Base-by-base conservation (phyloP, 2,329 filamentous ascomycete genomes). In the Trichophyton benhamiae region DNA sequence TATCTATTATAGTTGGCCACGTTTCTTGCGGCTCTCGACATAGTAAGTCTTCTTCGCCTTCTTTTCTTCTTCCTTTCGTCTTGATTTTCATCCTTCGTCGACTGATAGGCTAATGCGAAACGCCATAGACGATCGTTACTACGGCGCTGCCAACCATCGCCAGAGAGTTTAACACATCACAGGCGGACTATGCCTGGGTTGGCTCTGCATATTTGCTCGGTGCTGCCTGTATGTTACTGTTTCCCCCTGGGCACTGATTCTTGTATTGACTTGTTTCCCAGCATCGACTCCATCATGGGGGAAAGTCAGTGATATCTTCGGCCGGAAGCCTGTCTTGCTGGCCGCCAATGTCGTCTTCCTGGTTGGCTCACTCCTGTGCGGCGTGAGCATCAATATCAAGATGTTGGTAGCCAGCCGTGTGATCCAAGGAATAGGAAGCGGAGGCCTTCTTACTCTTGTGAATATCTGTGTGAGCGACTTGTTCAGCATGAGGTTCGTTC, bases 221-320 rank as follows among this genome's bases (percentile, higher is more conserved):
- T 62, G 68, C 71, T 63, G 68, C 74, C 57, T 52, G 64, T 65
- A 63, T 60, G 68, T 64, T 38, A 13, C 65, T 62, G 22, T 66
- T 63, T 57, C 62, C 62, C 64, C 13, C 63, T 60, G 61, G 63
- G 2, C 3, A 38, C 3, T 13, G 33, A 3, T 38, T 13, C 33
- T 48, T 9, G 11, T 64, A 46, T 42, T 53, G 46, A 61, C 55
- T 46, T 60, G 22, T 13, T 52, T 33, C 30, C 11, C n/a, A 65
- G 67, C 72, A 22, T 65, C 78, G 1, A 78, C 77, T 2, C 80
- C 79, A 2, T 74, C 78, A 38, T 83, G 80, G 79, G 80, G 83
- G 22, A 86, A 86, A 67, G 72, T 86, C 22, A 83, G 81, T 52
- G 85, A 87, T 65, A 87, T 87, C 62, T 87, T 82, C 74, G 85